Percentiles rank a stretch among this genome's conserved stretches.
Evolutionary conservation across 805 yeast species (phyloP).

Genomic region (Starmerella floris): DNA sequence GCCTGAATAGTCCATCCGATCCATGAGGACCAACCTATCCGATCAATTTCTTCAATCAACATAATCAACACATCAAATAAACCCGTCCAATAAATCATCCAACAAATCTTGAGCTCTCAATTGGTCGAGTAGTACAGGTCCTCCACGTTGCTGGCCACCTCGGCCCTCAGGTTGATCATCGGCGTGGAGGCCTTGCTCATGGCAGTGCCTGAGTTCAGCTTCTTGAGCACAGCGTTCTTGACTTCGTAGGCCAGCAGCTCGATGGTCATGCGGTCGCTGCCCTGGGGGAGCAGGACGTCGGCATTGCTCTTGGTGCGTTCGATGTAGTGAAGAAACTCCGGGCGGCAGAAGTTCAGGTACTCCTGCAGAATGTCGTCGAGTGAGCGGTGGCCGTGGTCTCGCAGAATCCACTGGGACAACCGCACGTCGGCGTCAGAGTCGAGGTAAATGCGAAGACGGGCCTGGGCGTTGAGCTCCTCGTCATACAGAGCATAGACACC

Average conservation of each 20-base stretch:
- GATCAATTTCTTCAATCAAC: no score
- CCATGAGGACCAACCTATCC: no score
- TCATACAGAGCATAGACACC: constrained; percentile 75
- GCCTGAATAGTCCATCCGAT: no score
- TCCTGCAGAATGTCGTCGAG: constrained; percentile 28
- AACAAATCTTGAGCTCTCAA: no score
- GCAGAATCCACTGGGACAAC: constrained; percentile 54
- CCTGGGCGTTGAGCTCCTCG: constrained; percentile 38
- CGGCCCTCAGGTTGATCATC: constrained; percentile 15
- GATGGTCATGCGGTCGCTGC: constrained; percentile 48
- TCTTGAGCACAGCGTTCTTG: background rate
- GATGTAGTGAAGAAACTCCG: constrained; percentile 55
- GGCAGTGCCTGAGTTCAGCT: background rate
- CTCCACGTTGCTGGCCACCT: constrained; percentile 11
- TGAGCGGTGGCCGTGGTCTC: constrained; percentile 24
- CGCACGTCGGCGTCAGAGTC: constrained; percentile 80
- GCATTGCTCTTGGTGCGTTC: constrained; percentile 51
- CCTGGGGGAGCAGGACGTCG: constrained; percentile 62
- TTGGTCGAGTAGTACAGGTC: constrained; percentile 10
- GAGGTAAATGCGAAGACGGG: constrained; percentile 57
- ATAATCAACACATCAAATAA: background rate
- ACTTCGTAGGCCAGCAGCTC: constrained; percentile 53
- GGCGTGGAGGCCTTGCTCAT: constrained; percentile 1
- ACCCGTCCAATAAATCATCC: background rate
- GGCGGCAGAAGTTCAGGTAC: constrained; percentile 45